phyloP scores from a whole-genome alignment of 306 rosid species.

The Trifolium pratense region DNA sequence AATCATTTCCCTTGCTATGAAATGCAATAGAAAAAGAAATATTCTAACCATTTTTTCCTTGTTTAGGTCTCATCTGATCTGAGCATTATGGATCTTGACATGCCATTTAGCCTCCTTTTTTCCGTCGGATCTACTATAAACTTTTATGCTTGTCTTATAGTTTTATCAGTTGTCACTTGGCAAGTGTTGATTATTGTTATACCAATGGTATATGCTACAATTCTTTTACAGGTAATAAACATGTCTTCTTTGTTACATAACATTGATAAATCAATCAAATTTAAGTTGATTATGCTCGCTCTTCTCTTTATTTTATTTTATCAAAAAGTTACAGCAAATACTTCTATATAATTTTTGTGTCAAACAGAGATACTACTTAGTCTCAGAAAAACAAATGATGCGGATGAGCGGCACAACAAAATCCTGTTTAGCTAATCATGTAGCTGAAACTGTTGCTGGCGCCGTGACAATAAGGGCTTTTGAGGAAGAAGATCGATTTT shows the following conservation, averaged over 20 bases:
- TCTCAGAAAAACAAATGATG: conserved; percentile 71
- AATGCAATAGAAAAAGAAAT: no score
- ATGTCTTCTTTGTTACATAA: background rate
- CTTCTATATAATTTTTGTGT: no score
- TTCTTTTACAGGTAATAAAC: conserved; percentile 54
- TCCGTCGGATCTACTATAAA: no score
- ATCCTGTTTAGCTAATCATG: conserved; percentile 67
- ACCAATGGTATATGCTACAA: conserved; percentile 49
- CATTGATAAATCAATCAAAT: background rate
- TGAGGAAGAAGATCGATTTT: conserved; percentile 60
- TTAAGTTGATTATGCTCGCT: no score
- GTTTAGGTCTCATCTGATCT: no score
- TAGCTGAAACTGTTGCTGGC: conserved; percentile 77
- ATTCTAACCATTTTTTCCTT: no score
- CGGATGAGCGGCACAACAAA: conserved; percentile 72
- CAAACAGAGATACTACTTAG: conserved; percentile 61
- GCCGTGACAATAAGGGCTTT: conserved; percentile 71
- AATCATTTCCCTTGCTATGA: no score
- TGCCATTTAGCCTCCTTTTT: no score
- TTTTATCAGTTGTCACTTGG: conserved; percentile 48
- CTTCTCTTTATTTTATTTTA: no score
- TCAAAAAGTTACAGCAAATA: no score
- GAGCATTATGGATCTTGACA: no score
- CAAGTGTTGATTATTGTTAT: conserved; percentile 53
- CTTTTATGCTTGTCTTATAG: no score